Base-by-base conservation (phyloP, 495 filamentous ascomycete genomes). In the Lindgomyces ingoldianus region DNA sequence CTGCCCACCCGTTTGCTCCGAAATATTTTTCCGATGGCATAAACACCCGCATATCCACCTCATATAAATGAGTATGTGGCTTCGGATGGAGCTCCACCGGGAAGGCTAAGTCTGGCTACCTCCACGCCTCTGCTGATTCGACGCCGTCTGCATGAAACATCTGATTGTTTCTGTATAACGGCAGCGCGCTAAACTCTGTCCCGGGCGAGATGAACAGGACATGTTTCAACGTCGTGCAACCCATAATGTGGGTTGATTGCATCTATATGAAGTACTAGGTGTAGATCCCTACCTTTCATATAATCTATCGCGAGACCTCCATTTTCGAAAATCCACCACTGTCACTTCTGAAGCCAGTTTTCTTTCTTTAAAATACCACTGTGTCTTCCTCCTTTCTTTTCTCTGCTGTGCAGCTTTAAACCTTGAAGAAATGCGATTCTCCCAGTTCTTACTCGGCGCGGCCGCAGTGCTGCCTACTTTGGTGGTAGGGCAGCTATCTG, bases 401-500 rank as follows among this genome's bases (percentile, higher is more conserved):
- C 27, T 52, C 47, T 52, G 45, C 47, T 60, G 57, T 41, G 47
- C 57, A 54, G 59, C 30, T 27, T 1, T 64, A 30, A 3, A 19
- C n/a, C 52, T 21, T 21, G n/a, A 42, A 8, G 6, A 33, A 19
- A 66, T 66, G 63, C 63, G 25, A 29, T 12, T 61, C 21, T 47
- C 36, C 29, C 19, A 27, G 18, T 29, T 52, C 22, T 39, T 59
- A 42, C 30, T 58, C 21, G 22, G 47, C 25, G 55, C 55, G 18
- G 29, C 54, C 41, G 56, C 63, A 6, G 19, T 66, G n/a, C 52
- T 68, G 16, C 53, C 58, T 44, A 16, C 52, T 4, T 18, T 45
- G 42, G 45, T 58, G 11, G 10, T 53, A 3, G 49, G 33, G 2
- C 67, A 70, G 30, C 51, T 70, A 4, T 70, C 67, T 9, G 62